A percentile compares a stretch with the other conserved stretches of the same genome.
Conservation (phyloP, 805 yeast genomes). For the Candida berthetii region DNA sequence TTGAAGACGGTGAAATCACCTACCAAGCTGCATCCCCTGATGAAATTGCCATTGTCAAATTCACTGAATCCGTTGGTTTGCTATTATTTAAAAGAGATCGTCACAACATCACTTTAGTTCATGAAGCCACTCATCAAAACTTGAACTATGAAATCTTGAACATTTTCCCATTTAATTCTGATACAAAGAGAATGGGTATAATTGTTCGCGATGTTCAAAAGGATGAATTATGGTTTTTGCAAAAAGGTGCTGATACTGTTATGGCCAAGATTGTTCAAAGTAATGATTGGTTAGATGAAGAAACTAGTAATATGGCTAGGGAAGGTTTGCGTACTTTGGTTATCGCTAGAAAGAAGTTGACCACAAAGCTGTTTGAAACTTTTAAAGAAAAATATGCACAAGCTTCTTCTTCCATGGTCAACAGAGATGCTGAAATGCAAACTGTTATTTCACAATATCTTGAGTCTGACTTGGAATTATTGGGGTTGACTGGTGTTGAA, state of each 20-base stretch:
- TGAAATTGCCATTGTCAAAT: slow-evolving; percentile 93
- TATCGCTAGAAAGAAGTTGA: slow-evolving; percentile 76
- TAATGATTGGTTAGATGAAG: slow-evolving; percentile 97
- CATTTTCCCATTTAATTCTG: slow-evolving; percentile 92
- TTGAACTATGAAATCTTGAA: slow-evolving; percentile 65
- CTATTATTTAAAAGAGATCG: slow-evolving; percentile 81
- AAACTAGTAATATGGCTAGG: slow-evolving; percentile 95
- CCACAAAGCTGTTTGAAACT: slow-evolving; percentile 44
- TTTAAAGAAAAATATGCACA: slow-evolving; percentile 60
- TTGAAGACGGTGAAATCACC: slow-evolving; percentile 65
- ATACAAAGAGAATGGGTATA: slow-evolving; percentile 94
- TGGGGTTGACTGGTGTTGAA: slow-evolving; percentile 96
- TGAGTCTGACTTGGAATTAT: slow-evolving; percentile 77
- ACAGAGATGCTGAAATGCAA: slow-evolving; percentile 74
- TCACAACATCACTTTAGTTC: slow-evolving; percentile 60
- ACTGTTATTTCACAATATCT: slow-evolving; percentile 59
- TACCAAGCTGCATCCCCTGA: slow-evolving; percentile 99
- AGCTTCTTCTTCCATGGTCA: slow-evolving; percentile 73
- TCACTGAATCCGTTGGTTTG: slow-evolving; percentile 82
- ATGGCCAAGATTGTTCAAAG: slow-evolving; percentile 78
- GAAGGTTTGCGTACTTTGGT: slow-evolving; percentile 96
- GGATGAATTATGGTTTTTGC: slow-evolving; percentile 76
- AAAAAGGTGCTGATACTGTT: slow-evolving; percentile 96
- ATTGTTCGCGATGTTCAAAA: slow-evolving; percentile 57
- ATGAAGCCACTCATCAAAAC: slow-evolving; percentile 46